Conservation (phyloP, 2,329 filamentous ascomycete genomes). For the Monilinia aucupariae region DNA sequence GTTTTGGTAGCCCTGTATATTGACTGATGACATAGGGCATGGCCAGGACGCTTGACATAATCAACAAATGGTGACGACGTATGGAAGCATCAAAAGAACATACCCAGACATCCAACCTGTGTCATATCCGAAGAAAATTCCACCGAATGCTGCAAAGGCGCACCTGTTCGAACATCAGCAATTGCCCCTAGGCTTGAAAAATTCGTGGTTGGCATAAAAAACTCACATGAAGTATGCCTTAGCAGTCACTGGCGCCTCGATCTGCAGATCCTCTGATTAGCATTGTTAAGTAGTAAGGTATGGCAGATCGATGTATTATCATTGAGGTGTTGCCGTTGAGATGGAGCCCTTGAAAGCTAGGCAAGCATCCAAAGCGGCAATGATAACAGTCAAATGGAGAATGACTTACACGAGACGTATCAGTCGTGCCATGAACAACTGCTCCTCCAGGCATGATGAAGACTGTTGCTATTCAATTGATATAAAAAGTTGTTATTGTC, state of each 20-base stretch:
- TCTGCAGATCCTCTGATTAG: neutral
- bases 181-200: neutral
- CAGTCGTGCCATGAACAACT: constrained; percentile 17
- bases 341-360: neutral
- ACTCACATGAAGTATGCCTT: constrained; percentile 15
- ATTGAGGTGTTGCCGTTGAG: neutral
- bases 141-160: constrained; percentile 60
- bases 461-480: constrained; percentile 7
- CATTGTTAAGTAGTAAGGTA: neutral
- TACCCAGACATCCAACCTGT: constrained; percentile 58
- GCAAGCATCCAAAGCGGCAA: neutral
- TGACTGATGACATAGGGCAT: constrained; percentile 26
- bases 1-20: constrained; percentile 21
- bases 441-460: constrained; percentile 17
- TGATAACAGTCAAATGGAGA: too few relatives aligned
- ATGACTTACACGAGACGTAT: constrained; percentile 17
- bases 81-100: neutral
- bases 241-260: constrained; percentile 13
- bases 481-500: neutral
- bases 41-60: constrained; percentile 19
- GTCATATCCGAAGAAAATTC: constrained; percentile 57
- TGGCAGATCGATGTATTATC: neutral
- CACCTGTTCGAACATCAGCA: constrained; percentile 37
- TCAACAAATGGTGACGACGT: neutral
- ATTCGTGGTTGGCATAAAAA: neutral